Evolutionary conservation across 2,329 filamentous ascomycete species (phyloP), one percentile per base, ranked within the genome.

Genomic region (Clarireedia homoeocarpa): DNA sequence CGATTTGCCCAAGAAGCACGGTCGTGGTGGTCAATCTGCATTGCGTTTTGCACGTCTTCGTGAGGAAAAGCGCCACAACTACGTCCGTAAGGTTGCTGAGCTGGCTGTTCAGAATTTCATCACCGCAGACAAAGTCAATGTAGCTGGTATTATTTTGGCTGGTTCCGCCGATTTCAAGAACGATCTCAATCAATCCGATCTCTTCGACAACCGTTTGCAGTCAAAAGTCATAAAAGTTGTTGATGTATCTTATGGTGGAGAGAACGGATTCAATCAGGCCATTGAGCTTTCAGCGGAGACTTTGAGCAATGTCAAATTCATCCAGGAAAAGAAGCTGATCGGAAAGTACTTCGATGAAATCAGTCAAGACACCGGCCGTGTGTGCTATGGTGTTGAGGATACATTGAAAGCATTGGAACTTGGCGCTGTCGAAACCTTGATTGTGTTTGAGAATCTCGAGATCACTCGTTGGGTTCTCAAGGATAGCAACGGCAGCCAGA

Each of bases 101-200:
- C 75, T 96, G 76, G 94, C 94, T 38, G 94, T 99, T 53, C 95
- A 99, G 75, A 97, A 97, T 75, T 99, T 95, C 75, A 96, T 99
- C 73, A 96, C 91, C 68, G 87, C 86, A 71, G 94, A 99, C 80
- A 99, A 97, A 78, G 89, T 95, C 75, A 99, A 99, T 73, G 92
- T 97, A 49, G 91, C 89, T 58, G 95, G 94, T 68, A 76, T 99
- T 60, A 95, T 99, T 71, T 81, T 99, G 62, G 94, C 94, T 62
- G 94, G 94, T 79, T 96, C 91, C 36, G 94, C 94, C 70, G 94
- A 99, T 75, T 99, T 99, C 86, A 99, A 99, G 80, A 97, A 95
- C 75, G 94, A 99, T 70, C 80, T 99, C 53, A 97, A 97, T 75
- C 89, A 89, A 68, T 97, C 94, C 59, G 94, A 99, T 73, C 81